Base-by-base conservation (phyloP, 2,329 filamentous ascomycete genomes). In the Periconia sp. region DNA sequence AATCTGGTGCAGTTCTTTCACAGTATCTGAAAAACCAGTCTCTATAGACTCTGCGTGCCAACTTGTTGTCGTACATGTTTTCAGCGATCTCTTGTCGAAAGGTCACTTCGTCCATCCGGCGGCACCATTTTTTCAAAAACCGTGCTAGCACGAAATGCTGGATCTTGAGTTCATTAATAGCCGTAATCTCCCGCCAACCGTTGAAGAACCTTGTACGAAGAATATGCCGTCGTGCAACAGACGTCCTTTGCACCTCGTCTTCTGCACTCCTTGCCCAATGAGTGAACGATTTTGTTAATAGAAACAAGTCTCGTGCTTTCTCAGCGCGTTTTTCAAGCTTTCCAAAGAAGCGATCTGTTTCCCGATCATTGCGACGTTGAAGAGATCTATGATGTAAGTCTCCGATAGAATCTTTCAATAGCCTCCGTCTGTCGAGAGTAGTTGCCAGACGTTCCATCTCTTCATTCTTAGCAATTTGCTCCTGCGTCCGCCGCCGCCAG, bases 231-330 rank as follows among this genome's bases (percentile, higher is more conserved):
- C 88, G 82, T 18, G 89, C 90, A 41, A 85, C 79, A 5, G 82
- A 84, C 3, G 89, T 90, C 41, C 84, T 82, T 57, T 85, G 81
- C 15, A 85, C 77, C 64, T 90, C 84, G 14, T 89, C 85, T 6
- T 80, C 81, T 11, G 89, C 82, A 47, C 82, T 78, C 50, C 82
- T 81, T 11, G 83, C 82, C 91, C 91, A 95, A 58, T 88, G 85
- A 1, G 79, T 82, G 52, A 90, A 85, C 2, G 83, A 81, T 68
- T 85, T 87, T 3, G 80, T 82, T 53, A 88, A 71, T 7, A 91
- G 77, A 61, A 85, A 88, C 11, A 89, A 74, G 64, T 89, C 81
- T 54, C 88, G 83, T 44, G 87, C 86, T 60, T 83, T 81, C 1
- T 76, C 78, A 30, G 88, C 88, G 44, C 85, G 82, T 47, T 74